Evolutionary conservation across 2,329 filamentous ascomycete genomes (phyloP).

Genomic region (Sporothrix luriei): DNA sequence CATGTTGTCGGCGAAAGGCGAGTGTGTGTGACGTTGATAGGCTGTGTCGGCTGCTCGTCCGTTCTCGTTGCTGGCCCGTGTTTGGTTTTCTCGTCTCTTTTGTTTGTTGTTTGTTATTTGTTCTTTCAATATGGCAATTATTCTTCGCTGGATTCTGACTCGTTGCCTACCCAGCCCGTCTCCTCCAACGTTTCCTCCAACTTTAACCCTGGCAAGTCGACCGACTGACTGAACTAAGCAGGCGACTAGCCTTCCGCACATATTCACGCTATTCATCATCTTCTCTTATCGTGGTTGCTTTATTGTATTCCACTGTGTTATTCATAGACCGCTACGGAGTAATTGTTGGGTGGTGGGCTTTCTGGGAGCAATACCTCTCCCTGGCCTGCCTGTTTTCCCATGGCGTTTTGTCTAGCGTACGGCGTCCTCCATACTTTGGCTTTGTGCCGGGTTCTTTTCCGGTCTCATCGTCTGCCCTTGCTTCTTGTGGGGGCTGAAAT

Average conservation of each 20-base stretch:
- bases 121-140: too few relatives aligned
- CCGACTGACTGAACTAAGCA: background rate
- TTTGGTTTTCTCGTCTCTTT: background rate
- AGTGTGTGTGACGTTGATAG: background rate
- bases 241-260: background rate
- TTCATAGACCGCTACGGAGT: constrained; percentile 7
- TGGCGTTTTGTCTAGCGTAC: background rate
- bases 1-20: background rate
- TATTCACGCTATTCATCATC: constrained; percentile 21
- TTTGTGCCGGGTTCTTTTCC: background rate
- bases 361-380: background rate
- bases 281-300: constrained; percentile 15
- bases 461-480: background rate
- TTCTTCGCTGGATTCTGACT: background rate
- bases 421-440: background rate
- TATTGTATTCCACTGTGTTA: constrained; percentile 7
- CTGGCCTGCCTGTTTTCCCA: background rate
- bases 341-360: background rate
- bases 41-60: background rate
- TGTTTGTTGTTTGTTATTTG: too few relatives aligned
- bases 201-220: background rate
- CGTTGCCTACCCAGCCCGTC: background rate
- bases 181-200: constrained; percentile 1
- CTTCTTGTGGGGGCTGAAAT: too few relatives aligned
- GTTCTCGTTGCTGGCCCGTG: background rate